These are phyloP conservation scores for Dendrothele bispora DNA, from an alignment of 768 basidiomycete genomes.

Conservation along the genomic window DNA sequence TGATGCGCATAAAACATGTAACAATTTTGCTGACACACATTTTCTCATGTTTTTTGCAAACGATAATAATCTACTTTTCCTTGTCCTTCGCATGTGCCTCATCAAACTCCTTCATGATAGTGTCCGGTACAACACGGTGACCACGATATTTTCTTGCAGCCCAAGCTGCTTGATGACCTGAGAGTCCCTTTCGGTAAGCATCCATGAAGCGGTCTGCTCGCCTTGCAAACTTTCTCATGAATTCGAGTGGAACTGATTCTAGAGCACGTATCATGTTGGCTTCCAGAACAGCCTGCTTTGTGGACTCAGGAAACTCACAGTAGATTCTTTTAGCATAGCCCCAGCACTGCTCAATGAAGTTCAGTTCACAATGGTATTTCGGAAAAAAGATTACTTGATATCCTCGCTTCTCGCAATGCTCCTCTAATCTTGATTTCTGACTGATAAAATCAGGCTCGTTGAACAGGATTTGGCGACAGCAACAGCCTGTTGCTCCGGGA, in stretches of 20 bases:
- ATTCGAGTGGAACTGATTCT: slow-evolving; percentile 21
- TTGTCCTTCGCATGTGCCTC: too few species aligned
- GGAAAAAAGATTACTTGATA: slow-evolving; percentile 25
- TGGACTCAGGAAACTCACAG: slow-evolving; percentile 13
- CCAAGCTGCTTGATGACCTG: slow-evolving; percentile 14
- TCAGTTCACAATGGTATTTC: too few species aligned
- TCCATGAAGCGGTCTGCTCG: too few species aligned
- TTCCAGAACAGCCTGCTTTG: slow-evolving; percentile 21
- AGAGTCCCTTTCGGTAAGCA: slow-evolving; percentile 13
- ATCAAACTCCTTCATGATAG: slow-evolving; percentile 1
- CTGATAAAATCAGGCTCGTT: slow-evolving; percentile 30
- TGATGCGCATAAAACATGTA: too few species aligned
- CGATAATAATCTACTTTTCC: too few species aligned
- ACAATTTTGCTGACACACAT: too few species aligned
- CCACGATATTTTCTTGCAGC: slow-evolving; percentile 13
- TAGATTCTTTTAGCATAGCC: too few species aligned
- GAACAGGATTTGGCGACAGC: slow-evolving; percentile 24
- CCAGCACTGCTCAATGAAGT: too few species aligned
- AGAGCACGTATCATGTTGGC: slow-evolving; percentile 21
- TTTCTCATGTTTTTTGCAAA: too few species aligned
- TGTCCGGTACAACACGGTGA: slow-evolving; percentile 13
- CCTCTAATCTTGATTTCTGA: too few species aligned
- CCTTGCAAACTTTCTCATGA: too few species aligned
- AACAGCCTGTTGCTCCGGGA: slow-evolving; percentile 12
- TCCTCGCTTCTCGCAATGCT: slow-evolving; percentile 19